phyloP scores from a whole-genome alignment of 1,139 yeast genomes.

The Nematodospora anomalae region DNA sequence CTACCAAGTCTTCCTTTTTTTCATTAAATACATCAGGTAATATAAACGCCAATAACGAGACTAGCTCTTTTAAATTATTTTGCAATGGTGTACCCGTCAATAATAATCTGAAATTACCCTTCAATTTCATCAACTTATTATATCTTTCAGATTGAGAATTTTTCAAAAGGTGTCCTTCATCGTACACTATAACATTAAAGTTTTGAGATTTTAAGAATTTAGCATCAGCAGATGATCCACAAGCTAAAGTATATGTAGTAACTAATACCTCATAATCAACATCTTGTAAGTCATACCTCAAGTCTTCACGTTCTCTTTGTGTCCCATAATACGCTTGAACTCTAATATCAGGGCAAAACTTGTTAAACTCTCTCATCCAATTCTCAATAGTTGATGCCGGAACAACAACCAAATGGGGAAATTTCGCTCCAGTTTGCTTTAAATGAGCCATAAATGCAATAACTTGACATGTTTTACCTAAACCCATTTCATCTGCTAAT shows the following conservation, averaged over 20 bases:
- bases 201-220: slow-evolving; percentile 70
- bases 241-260: slow-evolving; percentile 89
- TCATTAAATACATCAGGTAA: slow-evolving; percentile 80
- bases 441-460: slow-evolving; percentile 88
- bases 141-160: slow-evolving; percentile 89
- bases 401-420: slow-evolving; percentile 91
- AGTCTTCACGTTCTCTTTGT: slow-evolving; percentile 78
- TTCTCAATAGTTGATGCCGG: slow-evolving; percentile 97
- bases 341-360: slow-evolving; percentile 77
- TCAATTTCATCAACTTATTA: slow-evolving; percentile 76
- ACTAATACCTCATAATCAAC: slow-evolving; percentile 86
- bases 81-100: slow-evolving; percentile 97
- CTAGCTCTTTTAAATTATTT: slow-evolving; percentile 84
- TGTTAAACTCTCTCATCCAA: slow-evolving; percentile 92
- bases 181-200: slow-evolving; percentile 89
- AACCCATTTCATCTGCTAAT: slow-evolving; percentile 97
- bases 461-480: slow-evolving; percentile 95
- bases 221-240: slow-evolving; percentile 81
- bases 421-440: slow-evolving; percentile 84
- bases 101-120: slow-evolving; percentile 76
- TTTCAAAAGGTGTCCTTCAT: slow-evolving; percentile 96
- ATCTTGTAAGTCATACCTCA: slow-evolving; percentile 66
- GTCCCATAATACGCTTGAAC: slow-evolving; percentile 95
- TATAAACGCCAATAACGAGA: slow-evolving; percentile 86
- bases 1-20: slow-evolving; percentile 77